Evolutionary conservation across 176 grass and related monocot genomes (phyloP).

Genomic region (Carex cristatella): DNA sequence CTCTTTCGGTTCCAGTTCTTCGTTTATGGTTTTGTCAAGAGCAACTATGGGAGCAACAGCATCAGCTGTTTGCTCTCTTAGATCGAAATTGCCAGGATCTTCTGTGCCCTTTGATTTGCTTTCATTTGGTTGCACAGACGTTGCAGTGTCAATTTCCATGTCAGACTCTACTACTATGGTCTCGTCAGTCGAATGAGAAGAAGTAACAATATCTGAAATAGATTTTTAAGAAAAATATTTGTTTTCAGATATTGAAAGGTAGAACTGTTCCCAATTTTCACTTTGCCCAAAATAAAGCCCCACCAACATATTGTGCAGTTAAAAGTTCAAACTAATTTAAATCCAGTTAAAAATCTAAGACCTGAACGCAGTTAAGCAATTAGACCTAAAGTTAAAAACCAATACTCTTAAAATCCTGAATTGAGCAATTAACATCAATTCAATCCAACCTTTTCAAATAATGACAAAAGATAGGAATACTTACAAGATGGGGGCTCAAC

Average conservation of each 20-base stretch:
- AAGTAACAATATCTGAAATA: conserved; percentile 62
- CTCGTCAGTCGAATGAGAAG: conserved; percentile 77
- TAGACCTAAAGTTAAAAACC: neutral
- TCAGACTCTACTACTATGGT: conserved; percentile 86
- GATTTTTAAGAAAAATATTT: neutral
- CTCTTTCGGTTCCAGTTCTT: conserved; percentile 25
- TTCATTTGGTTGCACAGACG: conserved; percentile 39
- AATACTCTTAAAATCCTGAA: neutral
- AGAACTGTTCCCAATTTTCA: neutral
- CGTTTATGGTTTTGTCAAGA: conserved; percentile 18
- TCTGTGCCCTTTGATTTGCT: conserved; percentile 2
- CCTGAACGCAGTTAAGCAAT: neutral
- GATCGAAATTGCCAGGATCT: conserved; percentile 26
- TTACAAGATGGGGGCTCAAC: conserved; percentile 90
- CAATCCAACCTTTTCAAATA: neutral
- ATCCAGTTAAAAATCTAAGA: neutral
- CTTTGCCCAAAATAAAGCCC: neutral
- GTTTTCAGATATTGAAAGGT: neutral
- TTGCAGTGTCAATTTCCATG: conserved; percentile 76
- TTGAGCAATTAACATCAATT: neutral
- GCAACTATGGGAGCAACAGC: conserved; percentile 4
- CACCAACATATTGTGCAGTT: neutral
- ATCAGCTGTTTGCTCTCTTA: conserved; percentile 24
- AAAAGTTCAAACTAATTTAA: neutral
- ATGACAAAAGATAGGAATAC: conserved; percentile 15